phyloP scores from a whole-genome alignment of 2,329 filamentous ascomycete species.

The Pseudogymnoascus sp. region DNA sequence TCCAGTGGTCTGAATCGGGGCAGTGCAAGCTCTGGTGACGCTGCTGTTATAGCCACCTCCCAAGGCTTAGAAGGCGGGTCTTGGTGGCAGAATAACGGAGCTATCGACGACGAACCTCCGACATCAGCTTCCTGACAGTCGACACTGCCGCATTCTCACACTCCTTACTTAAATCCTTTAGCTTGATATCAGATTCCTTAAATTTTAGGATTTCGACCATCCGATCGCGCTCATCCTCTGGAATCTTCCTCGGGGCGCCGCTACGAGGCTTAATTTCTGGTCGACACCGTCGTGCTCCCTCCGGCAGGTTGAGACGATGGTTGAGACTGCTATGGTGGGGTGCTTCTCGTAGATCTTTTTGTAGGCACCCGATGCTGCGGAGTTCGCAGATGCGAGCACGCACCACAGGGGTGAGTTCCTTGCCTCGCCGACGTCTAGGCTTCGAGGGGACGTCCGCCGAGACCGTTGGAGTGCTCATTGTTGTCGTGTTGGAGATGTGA shows the following conservation, averaged over 20 bases:
- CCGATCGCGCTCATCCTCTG: slow-evolving; percentile 10
- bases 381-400: slow-evolving; percentile 13
- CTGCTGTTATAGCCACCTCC: background rate
- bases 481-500: background rate
- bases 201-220: slow-evolving; percentile 11
- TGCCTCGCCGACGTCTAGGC: background rate
- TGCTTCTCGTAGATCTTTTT: slow-evolving; percentile 6
- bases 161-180: background rate
- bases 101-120: background rate
- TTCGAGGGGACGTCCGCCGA: background rate
- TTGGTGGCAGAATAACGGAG: background rate
- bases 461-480: background rate
- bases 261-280: background rate
- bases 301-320: slow-evolving; percentile 7
- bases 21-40: background rate
- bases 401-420: slow-evolving; percentile 10
- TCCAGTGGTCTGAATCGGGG: background rate
- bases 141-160: background rate
- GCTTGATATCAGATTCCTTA: background rate
- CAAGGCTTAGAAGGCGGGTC: background rate
- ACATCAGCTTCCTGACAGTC: background rate
- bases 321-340: slow-evolving; percentile 7
- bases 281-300: slow-evolving; percentile 6
- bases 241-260: background rate
- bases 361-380: slow-evolving; percentile 1